Percentiles rank a stretch among this genome's conserved stretches.
These are phyloP conservation scores for Henckelia pumila DNA, from an alignment of 257 asterid species.

Conservation along the genomic window DNA sequence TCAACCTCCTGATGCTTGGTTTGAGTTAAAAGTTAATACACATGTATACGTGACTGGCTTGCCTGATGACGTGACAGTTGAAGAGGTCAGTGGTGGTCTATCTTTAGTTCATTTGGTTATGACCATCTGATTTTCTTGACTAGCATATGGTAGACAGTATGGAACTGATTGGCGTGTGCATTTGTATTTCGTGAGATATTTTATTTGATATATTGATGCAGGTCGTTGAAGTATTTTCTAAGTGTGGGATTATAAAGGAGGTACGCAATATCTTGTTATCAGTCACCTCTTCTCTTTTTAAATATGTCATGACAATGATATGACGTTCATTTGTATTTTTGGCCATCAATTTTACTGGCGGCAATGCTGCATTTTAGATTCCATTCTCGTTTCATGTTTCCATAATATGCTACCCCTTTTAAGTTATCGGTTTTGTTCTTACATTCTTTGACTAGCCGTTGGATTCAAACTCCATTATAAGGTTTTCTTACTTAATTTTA, in stretches of 20 bases:
- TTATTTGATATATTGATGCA: slow-evolving; percentile 37
- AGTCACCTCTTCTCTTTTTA: neutral
- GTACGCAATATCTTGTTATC: slow-evolving; percentile 39
- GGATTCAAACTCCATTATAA: slow-evolving; percentile 1
- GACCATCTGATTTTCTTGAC: slow-evolving; percentile 6
- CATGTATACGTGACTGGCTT: slow-evolving; percentile 92
- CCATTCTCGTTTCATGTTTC: slow-evolving; percentile 13
- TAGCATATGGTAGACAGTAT: slow-evolving; percentile 6
- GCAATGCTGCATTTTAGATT: slow-evolving; percentile 4
- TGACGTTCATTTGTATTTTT: slow-evolving; percentile 7
- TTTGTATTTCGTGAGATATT: slow-evolving; percentile 10
- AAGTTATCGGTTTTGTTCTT: neutral
- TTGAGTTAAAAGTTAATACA: slow-evolving; percentile 92
- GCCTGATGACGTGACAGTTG: slow-evolving; percentile 88
- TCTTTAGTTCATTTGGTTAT: slow-evolving; percentile 18
- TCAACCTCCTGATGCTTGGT: slow-evolving; percentile 97
- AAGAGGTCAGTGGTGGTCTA: slow-evolving; percentile 63
- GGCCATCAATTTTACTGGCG: slow-evolving; percentile 1
- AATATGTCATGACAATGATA: slow-evolving; percentile 18
- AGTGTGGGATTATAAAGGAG: slow-evolving; percentile 96
- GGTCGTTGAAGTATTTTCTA: slow-evolving; percentile 87
- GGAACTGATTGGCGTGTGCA: slow-evolving; percentile 11
- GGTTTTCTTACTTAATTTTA: neutral
- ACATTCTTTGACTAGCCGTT: neutral
- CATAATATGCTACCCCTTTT: slow-evolving; percentile 1